Evolutionary conservation across 371 early-diverging fungal species (phyloP).

Genomic region (Rhizopus arrhizus): DNA sequence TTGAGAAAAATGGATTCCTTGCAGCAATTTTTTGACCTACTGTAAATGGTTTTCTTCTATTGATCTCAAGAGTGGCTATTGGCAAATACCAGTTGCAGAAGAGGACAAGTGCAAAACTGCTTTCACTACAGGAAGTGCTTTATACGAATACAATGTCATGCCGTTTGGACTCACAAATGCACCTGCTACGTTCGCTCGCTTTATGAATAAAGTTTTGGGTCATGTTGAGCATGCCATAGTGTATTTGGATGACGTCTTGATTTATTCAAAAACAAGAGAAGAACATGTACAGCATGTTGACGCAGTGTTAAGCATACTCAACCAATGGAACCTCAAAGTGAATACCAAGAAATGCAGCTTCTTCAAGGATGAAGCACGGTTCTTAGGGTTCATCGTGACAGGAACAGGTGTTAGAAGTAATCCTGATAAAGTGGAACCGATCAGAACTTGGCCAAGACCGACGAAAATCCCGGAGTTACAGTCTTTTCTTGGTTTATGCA

Average conservation of each 20-base stretch:
- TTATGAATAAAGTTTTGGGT: constrained; percentile 12
- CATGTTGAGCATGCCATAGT: neutral
- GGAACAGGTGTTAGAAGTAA: no score
- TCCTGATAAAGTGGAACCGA: no score
- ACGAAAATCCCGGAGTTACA: no score
- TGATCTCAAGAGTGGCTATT: constrained; percentile 47
- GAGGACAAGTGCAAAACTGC: constrained; percentile 38
- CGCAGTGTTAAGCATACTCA: neutral
- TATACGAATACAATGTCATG: constrained; percentile 46
- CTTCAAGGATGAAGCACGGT: no score
- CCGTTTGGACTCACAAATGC: constrained; percentile 52
- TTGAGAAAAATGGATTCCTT: no score
- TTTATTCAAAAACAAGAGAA: no score
- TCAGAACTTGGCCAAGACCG: no score
- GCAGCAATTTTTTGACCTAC: no score
- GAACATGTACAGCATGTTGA: neutral
- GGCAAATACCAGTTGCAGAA: constrained; percentile 39
- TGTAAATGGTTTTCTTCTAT: constrained; percentile 28
- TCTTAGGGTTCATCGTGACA: no score
- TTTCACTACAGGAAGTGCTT: constrained; percentile 27
- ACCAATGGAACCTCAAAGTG: no score
- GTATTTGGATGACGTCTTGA: neutral
- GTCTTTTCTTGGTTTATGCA: no score
- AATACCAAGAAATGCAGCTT: no score
- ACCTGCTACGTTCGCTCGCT: constrained; percentile 41